These are phyloP conservation scores for Zopfia rhizophila DNA, from an alignment of 2,329 filamentous ascomycete genomes.

Conservation along the genomic window DNA sequence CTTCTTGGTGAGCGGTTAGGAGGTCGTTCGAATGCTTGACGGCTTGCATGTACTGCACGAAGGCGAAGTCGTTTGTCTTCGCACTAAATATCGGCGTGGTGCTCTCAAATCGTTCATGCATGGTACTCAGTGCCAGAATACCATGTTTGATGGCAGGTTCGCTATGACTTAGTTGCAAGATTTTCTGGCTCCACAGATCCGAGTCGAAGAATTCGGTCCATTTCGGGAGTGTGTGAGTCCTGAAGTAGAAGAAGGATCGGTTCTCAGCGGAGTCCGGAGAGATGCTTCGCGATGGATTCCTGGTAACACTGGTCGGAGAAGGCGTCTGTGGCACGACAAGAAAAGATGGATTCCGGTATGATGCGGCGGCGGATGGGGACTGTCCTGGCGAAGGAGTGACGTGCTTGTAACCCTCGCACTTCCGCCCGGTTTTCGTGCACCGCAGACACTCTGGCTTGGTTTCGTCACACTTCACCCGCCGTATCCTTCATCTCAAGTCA, in stretches of 20 bases:
- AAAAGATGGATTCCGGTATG: slow-evolving; percentile 39
- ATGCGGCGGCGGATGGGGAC: slow-evolving; percentile 30
- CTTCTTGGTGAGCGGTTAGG: slow-evolving; percentile 31
- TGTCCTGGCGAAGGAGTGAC: slow-evolving; percentile 18
- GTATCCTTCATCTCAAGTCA: slow-evolving; percentile 33
- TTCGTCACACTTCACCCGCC: slow-evolving; percentile 52
- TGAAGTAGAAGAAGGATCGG: slow-evolving; percentile 42
- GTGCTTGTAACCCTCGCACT: slow-evolving; percentile 50
- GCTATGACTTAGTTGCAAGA: slow-evolving; percentile 38
- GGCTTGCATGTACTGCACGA: slow-evolving; percentile 42
- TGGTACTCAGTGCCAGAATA: slow-evolving; percentile 38
- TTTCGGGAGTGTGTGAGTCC: slow-evolving; percentile 36
- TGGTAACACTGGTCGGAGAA: slow-evolving; percentile 20
- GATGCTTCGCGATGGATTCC: slow-evolving; percentile 30
- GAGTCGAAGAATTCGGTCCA: slow-evolving; percentile 47
- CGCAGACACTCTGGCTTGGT: slow-evolving; percentile 42
- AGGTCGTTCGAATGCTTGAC: slow-evolving; percentile 41
- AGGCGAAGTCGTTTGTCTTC: slow-evolving; percentile 34
- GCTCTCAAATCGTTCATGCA: slow-evolving; percentile 40
- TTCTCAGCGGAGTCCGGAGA: slow-evolving; percentile 36
- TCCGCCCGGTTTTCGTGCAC: slow-evolving; percentile 50
- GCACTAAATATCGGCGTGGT: slow-evolving; percentile 24
- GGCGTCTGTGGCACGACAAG: slow-evolving; percentile 35
- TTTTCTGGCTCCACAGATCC: slow-evolving; percentile 40
- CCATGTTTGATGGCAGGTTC: slow-evolving; percentile 45